phyloP scores from a whole-genome alignment of 2,329 filamentous ascomycete genomes.

The Xylaria hypoxylon region DNA sequence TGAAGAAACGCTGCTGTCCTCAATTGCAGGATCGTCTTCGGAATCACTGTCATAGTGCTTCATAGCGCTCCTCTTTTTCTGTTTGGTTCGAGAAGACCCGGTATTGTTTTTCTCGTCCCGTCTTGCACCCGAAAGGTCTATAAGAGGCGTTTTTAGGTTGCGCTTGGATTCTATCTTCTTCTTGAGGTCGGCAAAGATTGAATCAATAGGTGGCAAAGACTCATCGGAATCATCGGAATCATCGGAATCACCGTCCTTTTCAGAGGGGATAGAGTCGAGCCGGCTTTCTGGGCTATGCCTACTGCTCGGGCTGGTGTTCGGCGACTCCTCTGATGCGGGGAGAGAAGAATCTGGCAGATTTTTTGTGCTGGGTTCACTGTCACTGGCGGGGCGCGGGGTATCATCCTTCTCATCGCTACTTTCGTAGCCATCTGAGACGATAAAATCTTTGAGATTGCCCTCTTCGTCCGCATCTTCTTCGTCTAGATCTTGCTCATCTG shows the following conservation, averaged over 20 bases:
- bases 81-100: background rate
- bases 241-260: constrained; percentile 15
- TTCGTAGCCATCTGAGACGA: constrained; percentile 40
- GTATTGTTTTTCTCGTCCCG: background rate
- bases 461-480: constrained; percentile 39
- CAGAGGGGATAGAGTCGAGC: background rate
- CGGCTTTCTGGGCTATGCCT: background rate
- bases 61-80: background rate
- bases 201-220: constrained; percentile 31
- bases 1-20: background rate
- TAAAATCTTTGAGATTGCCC: constrained; percentile 43
- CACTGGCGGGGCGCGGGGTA: constrained; percentile 6
- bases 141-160: background rate
- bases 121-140: background rate
- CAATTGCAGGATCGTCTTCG: background rate
- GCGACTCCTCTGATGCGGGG: constrained; percentile 2
- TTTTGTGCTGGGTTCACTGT: constrained; percentile 10
- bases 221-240: constrained; percentile 28
- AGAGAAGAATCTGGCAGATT: background rate
- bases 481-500: constrained; percentile 36
- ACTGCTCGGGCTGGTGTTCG: background rate
- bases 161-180: constrained; percentile 14
- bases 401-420: constrained; percentile 29
- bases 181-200: constrained; percentile 18
- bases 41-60: background rate